phyloP scores from a whole-genome alignment of 202 grass and related monocot genomes.

The Elaeis oleifera region DNA sequence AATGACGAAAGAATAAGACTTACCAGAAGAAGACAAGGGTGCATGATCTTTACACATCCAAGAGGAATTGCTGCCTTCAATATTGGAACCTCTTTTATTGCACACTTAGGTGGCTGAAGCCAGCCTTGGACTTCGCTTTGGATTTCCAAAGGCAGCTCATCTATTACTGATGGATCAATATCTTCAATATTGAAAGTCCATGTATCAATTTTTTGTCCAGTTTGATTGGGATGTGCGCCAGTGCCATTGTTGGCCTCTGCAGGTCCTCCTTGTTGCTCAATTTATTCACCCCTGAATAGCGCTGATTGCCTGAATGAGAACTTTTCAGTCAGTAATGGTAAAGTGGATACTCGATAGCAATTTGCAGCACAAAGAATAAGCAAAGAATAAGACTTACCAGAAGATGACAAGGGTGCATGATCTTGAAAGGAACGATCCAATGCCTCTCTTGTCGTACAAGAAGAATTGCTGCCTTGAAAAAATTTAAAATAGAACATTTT shows the following conservation, averaged over 20 bases:
- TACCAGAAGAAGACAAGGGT: slow-evolving; percentile 23
- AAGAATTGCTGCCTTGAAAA: slow-evolving; percentile 43
- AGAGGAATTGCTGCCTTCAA: slow-evolving; percentile 25
- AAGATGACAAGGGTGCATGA: slow-evolving; percentile 4
- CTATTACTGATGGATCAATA: too few relatives aligned
- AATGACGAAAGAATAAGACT: background rate
- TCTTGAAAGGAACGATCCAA: slow-evolving; percentile 16
- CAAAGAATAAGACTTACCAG: slow-evolving; percentile 24
- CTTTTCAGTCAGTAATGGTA: too few relatives aligned
- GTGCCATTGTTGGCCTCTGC: too few relatives aligned
- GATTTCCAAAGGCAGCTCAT: slow-evolving; percentile 1
- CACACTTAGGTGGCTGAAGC: too few relatives aligned
- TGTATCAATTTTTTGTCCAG: too few relatives aligned
- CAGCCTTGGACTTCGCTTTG: too few relatives aligned
- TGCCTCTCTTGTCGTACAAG: slow-evolving; percentile 24
- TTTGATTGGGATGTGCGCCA: too few relatives aligned
- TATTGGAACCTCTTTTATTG: background rate
- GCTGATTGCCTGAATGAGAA: slow-evolving; percentile 14
- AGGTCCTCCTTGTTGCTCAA: slow-evolving; percentile 16
- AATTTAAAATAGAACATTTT: slow-evolving; percentile 64
- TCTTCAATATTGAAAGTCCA: too few relatives aligned
- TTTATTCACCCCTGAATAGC: slow-evolving; percentile 30
- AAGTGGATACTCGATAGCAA: too few relatives aligned
- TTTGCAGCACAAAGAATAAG: background rate
- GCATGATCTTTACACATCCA: slow-evolving; percentile 16